Evolutionary conservation across 805 yeast genomes (phyloP), one percentile per base, ranked within the genome.

Genomic region (Priceomyces carsonii): DNA sequence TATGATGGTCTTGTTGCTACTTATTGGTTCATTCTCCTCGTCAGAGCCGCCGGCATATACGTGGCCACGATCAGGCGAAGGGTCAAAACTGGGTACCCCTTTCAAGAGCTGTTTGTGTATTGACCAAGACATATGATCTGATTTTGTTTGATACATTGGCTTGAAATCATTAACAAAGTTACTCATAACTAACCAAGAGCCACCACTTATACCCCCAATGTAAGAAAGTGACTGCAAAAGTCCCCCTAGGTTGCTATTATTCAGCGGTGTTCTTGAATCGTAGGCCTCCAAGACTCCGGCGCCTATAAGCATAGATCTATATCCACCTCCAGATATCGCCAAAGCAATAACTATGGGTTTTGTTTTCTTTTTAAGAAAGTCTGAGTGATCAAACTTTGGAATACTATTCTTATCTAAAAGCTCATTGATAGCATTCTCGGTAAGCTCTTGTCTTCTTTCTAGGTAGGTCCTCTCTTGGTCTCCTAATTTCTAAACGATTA

Each of bases 171-270:
- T 57, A 1, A 62, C 50, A 18, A 55, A 57, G 32, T 56, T 61
- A 36, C 63, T 63, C 57, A 82, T 73, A 2, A 82, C 75, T 6
- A 80, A 56, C 89, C 90, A 82, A 29, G 82, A 73, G 0, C 89
- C 90, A 1, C 89, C 89, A 3, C 87, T 80, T 1, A 80, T 70
- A 0, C 88, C 88, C 0, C 78, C 72, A 8, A 82, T 62, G 50
- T 82, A 82, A 10, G 73, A 60, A 0, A 79, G 40, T 6, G 75
- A 59, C 45, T 81, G 85, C 14, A 76, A 55, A 8, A 82, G 36
- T 0, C 83, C 83, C 15, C 75, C 75, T 12, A 78, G 42, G 21
- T 66, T 61, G 2, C 29, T 24, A 6, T 44, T 33, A 2, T 69
- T 27, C 5, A 57, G 53, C 0, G 64, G 53, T 3, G 75, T 69